phyloP scores from a whole-genome alignment of 2,329 filamentous ascomycete species.

The Zasmidium angulare region DNA sequence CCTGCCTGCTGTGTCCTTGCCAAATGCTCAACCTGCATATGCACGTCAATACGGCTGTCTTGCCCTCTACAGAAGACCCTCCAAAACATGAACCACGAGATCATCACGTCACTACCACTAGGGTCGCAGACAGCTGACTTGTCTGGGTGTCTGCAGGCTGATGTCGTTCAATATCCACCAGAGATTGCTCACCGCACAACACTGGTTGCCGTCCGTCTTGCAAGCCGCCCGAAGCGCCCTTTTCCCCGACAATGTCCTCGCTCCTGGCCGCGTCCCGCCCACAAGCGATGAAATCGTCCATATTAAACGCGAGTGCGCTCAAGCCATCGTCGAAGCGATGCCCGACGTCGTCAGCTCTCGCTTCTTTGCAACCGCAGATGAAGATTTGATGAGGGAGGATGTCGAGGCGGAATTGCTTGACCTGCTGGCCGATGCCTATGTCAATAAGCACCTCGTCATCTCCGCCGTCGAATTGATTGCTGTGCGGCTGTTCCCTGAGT shows the following conservation, averaged over 20 bases:
- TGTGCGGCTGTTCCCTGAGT: slow-evolving; percentile 80
- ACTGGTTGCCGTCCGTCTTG: slow-evolving; percentile 52
- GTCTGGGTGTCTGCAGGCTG: slow-evolving; percentile 36
- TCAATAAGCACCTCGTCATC: slow-evolving; percentile 91
- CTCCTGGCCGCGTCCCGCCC: slow-evolving; percentile 60
- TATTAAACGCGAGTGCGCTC: slow-evolving; percentile 67
- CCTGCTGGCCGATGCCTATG: slow-evolving; percentile 76
- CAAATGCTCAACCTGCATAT: slow-evolving; percentile 13
- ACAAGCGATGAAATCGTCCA: slow-evolving; percentile 61
- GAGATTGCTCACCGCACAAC: slow-evolving; percentile 41
- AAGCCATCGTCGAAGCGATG: slow-evolving; percentile 52
- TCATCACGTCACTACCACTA: background rate
- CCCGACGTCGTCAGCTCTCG: slow-evolving; percentile 45
- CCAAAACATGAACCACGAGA: background rate
- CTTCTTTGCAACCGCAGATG: slow-evolving; percentile 43
- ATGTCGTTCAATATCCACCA: slow-evolving; percentile 47
- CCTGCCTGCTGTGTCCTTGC: slow-evolving; percentile 4
- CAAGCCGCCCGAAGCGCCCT: slow-evolving; percentile 72
- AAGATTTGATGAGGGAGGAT: slow-evolving; percentile 40
- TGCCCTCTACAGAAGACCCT: slow-evolving; percentile 13
- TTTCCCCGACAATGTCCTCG: slow-evolving; percentile 82
- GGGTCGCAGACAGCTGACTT: background rate
- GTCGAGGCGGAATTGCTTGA: slow-evolving; percentile 56
- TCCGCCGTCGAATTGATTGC: slow-evolving; percentile 76
- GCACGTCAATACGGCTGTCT: slow-evolving; percentile 19